Evolutionary conservation across 2,329 filamentous ascomycete species (phyloP), one percentile per base, ranked within the genome.

Genomic region (Venturia asperata): DNA sequence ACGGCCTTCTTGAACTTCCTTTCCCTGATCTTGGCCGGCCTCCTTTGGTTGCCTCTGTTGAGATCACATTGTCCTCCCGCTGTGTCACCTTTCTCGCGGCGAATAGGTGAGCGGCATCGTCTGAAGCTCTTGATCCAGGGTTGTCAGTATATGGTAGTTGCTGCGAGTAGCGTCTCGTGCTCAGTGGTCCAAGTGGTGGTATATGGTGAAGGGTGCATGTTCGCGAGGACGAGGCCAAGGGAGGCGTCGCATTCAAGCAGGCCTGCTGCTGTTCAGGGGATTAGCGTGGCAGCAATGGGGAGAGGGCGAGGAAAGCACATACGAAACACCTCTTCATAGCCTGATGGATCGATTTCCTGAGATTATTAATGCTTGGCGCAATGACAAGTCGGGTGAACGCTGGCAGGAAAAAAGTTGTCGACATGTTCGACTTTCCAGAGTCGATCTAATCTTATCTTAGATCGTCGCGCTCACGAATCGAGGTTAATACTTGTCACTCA

Each of bases 391-490:
- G n/a, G n/a, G 21, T 11, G 21, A 5, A 10, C 21, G 13, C 21
- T 5, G 11, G 3, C 19, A 24, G 17, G 13, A 52, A 52, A 52
- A 52, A 52, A 21, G 21, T 47, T 13, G 47, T 27, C n/a, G 47
- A 52, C 7, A 49, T 21, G 43, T 21, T 21, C 21, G 47, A 27
- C 24, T 52, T 52, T 27, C 47, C 21, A 52, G 47, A 21, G 21
- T 52, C 47, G 27, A 52, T 52, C 47, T 52, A 52, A 52, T 52
- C 66, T 77, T 77, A 55, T 72, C 70, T 74, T 74, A 77, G 7
- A 76, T 66, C 41, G 66, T 68, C 65, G 30, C 3, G 30, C 30
- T 34, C 30, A 34, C 30, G 30, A 34, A 34, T 34, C 30, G 30
- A 34, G 30, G 30, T n/a, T n/a, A n/a, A n/a, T n/a, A n/a, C n/a